Evolutionary conservation across 2,329 filamentous ascomycete genomes (phyloP).

Genomic region (Fusarium decemcellulare): DNA sequence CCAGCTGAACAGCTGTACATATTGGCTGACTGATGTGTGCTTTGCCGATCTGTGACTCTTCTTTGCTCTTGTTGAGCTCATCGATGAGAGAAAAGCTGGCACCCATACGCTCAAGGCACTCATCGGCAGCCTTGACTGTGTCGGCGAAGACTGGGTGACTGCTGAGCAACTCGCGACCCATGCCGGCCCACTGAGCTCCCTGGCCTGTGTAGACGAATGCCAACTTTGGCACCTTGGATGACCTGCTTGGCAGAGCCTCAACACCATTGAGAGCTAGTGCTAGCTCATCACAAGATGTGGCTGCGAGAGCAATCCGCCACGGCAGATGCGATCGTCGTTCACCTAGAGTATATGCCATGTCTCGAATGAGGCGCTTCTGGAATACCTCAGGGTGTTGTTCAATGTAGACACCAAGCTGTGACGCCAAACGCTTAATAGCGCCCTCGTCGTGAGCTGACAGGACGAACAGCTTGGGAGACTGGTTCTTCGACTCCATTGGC

Average conservation of each 20-base stretch:
- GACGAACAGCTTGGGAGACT: slow-evolving; percentile 2
- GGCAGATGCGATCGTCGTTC: background rate
- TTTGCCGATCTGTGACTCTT: slow-evolving; percentile 9
- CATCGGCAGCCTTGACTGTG: background rate
- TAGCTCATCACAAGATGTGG: slow-evolving; percentile 3
- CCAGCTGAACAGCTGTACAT: slow-evolving; percentile 28
- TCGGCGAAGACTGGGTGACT: background rate
- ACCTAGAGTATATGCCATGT: slow-evolving; percentile 21
- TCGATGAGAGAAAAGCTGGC: slow-evolving; percentile 2
- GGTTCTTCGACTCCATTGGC: background rate
- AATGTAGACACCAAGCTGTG: background rate
- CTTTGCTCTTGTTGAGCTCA: slow-evolving; percentile 6
- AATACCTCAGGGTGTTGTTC: background rate
- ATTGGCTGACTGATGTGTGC: slow-evolving; percentile 18
- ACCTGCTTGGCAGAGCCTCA: background rate
- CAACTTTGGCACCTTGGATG: background rate
- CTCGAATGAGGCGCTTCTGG: slow-evolving; percentile 1
- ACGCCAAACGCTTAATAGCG: background rate
- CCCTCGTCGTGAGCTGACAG: slow-evolving; percentile 21
- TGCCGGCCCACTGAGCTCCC: slow-evolving; percentile 30
- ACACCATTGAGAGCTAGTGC: background rate
- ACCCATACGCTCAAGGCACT: slow-evolving; percentile 12
- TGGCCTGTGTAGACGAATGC: slow-evolving; percentile 32
- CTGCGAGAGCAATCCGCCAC: slow-evolving; percentile 10
- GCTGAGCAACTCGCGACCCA: slow-evolving; percentile 21